Percentiles rank a stretch among this genome's conserved stretches.
These are phyloP conservation scores for Corinectria fuckeliana DNA, from an alignment of 2,329 filamentous ascomycete species.

Conservation along the genomic window DNA sequence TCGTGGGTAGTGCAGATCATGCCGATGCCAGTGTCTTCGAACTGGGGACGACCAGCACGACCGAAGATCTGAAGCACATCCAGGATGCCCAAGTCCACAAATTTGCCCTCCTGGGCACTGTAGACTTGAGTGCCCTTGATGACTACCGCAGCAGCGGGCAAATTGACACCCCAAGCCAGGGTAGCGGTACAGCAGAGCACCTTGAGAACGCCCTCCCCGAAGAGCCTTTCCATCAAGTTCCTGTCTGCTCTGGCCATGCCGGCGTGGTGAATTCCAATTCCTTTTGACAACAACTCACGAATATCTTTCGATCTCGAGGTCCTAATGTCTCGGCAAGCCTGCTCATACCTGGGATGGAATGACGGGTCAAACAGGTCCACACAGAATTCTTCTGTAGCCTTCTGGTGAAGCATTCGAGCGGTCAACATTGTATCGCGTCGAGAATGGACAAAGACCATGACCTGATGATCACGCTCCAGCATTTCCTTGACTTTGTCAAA, in stretches of 20 bases:
- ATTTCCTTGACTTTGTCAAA: conserved; percentile 97
- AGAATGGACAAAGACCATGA: conserved; percentile 99
- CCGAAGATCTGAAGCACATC: conserved; percentile 98
- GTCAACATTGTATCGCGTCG: conserved; percentile 92
- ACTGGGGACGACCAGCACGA: conserved; percentile 96
- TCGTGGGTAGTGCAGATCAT: conserved; percentile 98
- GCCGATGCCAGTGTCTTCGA: conserved; percentile 95
- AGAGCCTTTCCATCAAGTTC: conserved; percentile 94
- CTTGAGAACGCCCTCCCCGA: conserved; percentile 90
- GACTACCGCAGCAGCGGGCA: conserved; percentile 93
- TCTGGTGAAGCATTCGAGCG: conserved; percentile 83
- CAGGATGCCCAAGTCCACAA: conserved; percentile 93
- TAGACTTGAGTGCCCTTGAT: conserved; percentile 99
- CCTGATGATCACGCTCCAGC: conserved; percentile 89
- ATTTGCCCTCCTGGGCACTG: conserved; percentile 94
- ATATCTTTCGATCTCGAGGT: conserved; percentile 85
- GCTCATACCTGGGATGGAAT: conserved; percentile 78
- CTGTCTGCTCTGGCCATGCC: conserved; percentile 95
- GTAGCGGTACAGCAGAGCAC: conserved; percentile 98
- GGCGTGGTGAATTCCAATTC: conserved; percentile 93
- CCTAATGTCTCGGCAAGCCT: conserved; percentile 84
- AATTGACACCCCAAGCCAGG: conserved; percentile 97
- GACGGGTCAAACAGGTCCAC: conserved; percentile 84
- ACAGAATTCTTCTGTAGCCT: conserved; percentile 81
- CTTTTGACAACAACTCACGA: conserved; percentile 86